Conservation (phyloP, 208 protist species). For the Wallacemonas rigidus region DNA sequence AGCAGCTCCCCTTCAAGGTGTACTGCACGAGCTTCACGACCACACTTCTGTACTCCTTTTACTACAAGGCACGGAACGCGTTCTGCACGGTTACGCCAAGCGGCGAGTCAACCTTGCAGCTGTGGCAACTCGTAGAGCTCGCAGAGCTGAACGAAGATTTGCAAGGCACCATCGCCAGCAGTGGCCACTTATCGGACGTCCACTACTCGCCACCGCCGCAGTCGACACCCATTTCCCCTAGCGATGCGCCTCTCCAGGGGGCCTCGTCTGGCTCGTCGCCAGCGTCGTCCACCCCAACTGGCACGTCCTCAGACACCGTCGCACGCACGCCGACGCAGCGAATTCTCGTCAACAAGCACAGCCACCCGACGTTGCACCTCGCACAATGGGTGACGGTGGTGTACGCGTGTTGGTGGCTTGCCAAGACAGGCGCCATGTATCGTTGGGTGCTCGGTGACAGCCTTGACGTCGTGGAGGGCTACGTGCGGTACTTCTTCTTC, state of each 20-base stretch:
- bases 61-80: constrained; percentile 57
- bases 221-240: not conserved
- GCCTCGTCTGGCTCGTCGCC: not conserved
- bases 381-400: constrained; percentile 66
- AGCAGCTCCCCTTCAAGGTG: constrained; percentile 76
- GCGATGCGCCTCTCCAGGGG: not conserved
- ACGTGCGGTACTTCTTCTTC: constrained; percentile 74
- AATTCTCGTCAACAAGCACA: constrained; percentile 53
- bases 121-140: constrained; percentile 79
- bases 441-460: constrained; percentile 68
- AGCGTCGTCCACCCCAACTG: not conserved
- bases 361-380: constrained; percentile 77
- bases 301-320: not conserved
- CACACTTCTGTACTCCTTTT: constrained; percentile 65
- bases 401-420: constrained; percentile 86
- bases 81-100: constrained; percentile 70
- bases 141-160: constrained; percentile 52
- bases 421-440: constrained; percentile 73
- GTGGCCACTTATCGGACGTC: constrained; percentile 8
- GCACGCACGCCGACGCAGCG: constrained; percentile 14
- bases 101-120: constrained; percentile 48
- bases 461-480: constrained; percentile 65
- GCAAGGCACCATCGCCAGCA: constrained; percentile 20
- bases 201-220: constrained; percentile 3
- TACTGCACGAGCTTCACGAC: constrained; percentile 84